These are phyloP conservation scores for Trichophyton equinum DNA, from an alignment of 2,329 filamentous ascomycete genomes.

Conservation along the genomic window DNA sequence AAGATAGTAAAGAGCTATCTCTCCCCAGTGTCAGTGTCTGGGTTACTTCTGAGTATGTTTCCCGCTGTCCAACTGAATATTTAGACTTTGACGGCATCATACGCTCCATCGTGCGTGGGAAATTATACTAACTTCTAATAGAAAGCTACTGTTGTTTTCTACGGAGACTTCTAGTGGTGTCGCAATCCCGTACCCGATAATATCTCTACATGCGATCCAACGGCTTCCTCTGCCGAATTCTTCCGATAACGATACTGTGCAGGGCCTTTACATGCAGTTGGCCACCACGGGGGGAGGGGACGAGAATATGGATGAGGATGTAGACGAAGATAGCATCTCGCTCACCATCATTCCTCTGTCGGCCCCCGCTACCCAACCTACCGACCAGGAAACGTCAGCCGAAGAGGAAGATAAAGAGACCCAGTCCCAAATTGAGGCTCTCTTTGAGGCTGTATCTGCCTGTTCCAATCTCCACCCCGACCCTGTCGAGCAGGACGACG, in stretches of 20 bases:
- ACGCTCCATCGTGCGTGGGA: background rate
- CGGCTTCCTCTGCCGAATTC: slow-evolving; percentile 27
- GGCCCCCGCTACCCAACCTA: slow-evolving; percentile 9
- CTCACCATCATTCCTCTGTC: slow-evolving; percentile 33
- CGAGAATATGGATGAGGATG: slow-evolving; percentile 22
- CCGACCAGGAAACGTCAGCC: slow-evolving; percentile 7
- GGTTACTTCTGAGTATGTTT: slow-evolving; percentile 37
- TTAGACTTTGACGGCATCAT: background rate
- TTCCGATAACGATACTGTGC: slow-evolving; percentile 21
- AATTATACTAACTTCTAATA: slow-evolving; percentile 12
- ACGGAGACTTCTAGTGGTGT: slow-evolving; percentile 25
- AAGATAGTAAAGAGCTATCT: slow-evolving; percentile 23
- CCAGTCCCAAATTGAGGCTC: slow-evolving; percentile 28
- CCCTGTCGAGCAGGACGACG: slow-evolving; percentile 25
- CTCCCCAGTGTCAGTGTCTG: slow-evolving; percentile 33
- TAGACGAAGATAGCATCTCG: slow-evolving; percentile 32
- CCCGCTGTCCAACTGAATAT: background rate
- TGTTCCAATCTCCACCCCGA: slow-evolving; percentile 40
- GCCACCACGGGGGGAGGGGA: slow-evolving; percentile 20
- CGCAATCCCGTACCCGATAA: slow-evolving; percentile 37
- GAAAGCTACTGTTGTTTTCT: slow-evolving; percentile 35
- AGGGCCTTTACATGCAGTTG: slow-evolving; percentile 39
- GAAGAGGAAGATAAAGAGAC: slow-evolving; percentile 20
- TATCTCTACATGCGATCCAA: slow-evolving; percentile 39
- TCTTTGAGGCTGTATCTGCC: slow-evolving; percentile 35